Evolutionary conservation across 352 stramenopile genomes (phyloP).

Genomic region (Blastocystis sp.): DNA sequence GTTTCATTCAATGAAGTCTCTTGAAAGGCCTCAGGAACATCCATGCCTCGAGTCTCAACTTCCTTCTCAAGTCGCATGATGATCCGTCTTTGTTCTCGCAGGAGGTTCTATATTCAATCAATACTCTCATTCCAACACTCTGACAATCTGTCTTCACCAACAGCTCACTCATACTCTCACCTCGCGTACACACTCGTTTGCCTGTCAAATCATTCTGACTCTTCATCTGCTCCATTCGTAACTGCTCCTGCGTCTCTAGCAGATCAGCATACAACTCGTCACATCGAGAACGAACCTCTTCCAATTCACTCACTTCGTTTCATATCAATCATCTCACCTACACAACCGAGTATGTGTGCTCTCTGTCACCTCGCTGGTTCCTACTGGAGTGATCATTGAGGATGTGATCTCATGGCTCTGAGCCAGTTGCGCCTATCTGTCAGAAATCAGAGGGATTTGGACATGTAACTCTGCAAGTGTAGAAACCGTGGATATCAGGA

Average conservation of each 20-base stretch:
- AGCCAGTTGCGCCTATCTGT: not conserved
- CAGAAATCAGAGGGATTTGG: not conserved
- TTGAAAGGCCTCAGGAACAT: not conserved
- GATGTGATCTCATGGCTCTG: not conserved
- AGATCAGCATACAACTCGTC: conserved; percentile 45
- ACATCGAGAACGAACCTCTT: conserved; percentile 6
- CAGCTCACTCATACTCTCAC: not conserved
- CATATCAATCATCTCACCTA: not conserved
- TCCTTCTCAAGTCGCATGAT: not conserved
- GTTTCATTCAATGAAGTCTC: not conserved
- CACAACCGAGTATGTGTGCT: not conserved
- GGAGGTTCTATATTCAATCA: conserved; percentile 12
- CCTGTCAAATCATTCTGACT: not conserved
- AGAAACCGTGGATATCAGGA: conserved; percentile 23
- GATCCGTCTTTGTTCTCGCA: conserved; percentile 12
- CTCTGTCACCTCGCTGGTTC: not conserved
- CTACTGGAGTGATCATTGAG: not conserved
- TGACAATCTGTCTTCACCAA: conserved; percentile 28
- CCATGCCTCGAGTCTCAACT: not conserved
- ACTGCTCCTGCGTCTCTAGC: conserved; percentile 33
- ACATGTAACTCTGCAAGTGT: conserved; percentile 11
- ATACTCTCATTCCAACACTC: too few species aligned
- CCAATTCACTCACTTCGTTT: not conserved
- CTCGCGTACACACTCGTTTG: not conserved
- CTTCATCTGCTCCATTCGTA: not conserved